Evolutionary conservation across 192 early-diverging fungal genomes (phyloP), one percentile per base, ranked within the genome.

Genomic region (Backusella sp.): DNA sequence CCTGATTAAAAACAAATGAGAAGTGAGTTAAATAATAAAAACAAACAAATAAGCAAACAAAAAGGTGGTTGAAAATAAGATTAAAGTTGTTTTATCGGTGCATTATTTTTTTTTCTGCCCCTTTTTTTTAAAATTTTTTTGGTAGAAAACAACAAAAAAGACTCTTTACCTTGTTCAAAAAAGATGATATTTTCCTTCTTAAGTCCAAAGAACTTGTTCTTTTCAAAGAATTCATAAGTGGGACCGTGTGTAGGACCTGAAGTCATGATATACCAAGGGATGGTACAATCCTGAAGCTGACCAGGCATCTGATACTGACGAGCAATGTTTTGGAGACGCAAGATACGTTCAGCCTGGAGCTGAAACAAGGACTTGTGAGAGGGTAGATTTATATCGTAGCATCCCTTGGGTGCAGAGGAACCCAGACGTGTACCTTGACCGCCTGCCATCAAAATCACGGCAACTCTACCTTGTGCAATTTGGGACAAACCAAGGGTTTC

Each of bases 211-310:
- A 88, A 98, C 66, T 89, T 83, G 81, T 95, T 69, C 56, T 93
- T 80, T 68, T 89, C 86, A 85, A 99, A 99, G 83, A 90, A 94
- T 17, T 79, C 73, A 53, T 89, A 88, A 11, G 97, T 97, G 12
- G 94, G 90, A 1, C 73, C 83, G 65, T 92, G 87, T 21, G 98
- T 99, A 15, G 98, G 98, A 17, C 94, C 97, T 37, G 95, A 96
- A 56, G 96, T 97, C 98, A 99, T 99, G 79, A 99, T 90, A 82
- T 97, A 97, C 97, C 97, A 99, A 8, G 97, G 96, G 69, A 99
- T 96, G 23, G 90, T 86, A 19, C 92, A 85, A 30, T 87, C 76
- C 3, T 76, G 76, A 9, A 76, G 66, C 23, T 84, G 74, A 53
- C 79, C 79, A 36, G 83, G 67, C 49, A 21, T 44, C 23, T 71